These are phyloP conservation scores for Durio zibethinus DNA, from an alignment of 345 rosid genomes.

Conservation along the genomic window DNA sequence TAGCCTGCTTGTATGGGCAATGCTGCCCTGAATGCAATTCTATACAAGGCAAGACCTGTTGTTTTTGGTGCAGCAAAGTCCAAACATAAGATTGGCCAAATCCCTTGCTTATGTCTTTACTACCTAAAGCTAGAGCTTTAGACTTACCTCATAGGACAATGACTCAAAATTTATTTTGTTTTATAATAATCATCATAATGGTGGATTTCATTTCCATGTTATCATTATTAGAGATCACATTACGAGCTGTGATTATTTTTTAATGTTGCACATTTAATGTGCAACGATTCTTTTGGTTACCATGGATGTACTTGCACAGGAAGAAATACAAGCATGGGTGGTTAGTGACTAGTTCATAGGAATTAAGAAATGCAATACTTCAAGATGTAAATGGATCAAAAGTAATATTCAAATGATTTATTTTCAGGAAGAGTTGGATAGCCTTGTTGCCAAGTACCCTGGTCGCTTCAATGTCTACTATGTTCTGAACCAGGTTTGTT, in stretches of 20 bases:
- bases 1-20: background rate
- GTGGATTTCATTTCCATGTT: background rate
- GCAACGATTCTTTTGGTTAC: background rate
- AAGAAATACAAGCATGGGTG: background rate
- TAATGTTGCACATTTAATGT: background rate
- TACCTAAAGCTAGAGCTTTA: background rate
- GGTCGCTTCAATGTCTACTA: slow-evolving; percentile 68
- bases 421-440: slow-evolving; percentile 80
- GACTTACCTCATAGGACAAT: background rate
- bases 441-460: slow-evolving; percentile 60
- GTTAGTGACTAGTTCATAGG: background rate
- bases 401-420: background rate
- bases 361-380: background rate
- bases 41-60: background rate
- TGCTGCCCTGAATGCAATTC: background rate
- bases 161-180: background rate
- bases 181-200: background rate
- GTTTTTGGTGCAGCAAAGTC: background rate
- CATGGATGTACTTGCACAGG: background rate
- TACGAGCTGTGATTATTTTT: background rate
- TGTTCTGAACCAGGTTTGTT: slow-evolving; percentile 85
- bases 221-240: background rate
- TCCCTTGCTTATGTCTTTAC: background rate
- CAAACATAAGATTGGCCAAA: background rate
- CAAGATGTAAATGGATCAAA: background rate